Conservation (phyloP, 768 basidiomycete species). For the Hydnum rufescens region DNA sequence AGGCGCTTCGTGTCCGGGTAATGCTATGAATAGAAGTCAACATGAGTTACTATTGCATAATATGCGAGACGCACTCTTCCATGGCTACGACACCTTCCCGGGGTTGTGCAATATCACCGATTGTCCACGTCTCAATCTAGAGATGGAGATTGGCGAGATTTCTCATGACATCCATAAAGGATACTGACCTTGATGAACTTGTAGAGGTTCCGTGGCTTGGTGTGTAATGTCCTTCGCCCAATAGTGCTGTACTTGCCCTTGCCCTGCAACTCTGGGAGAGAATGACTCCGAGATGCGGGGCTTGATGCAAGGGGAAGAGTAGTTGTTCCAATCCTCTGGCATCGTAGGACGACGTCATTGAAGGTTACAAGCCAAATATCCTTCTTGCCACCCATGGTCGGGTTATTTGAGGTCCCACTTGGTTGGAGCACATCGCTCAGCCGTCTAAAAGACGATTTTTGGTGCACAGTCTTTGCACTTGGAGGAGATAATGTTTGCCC, state of each 20-base stretch:
- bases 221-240: conserved; percentile 52
- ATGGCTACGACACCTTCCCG: conserved; percentile 67
- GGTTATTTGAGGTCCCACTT: conserved; percentile 20
- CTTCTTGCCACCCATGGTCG: conserved; percentile 39
- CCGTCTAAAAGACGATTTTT: conserved; percentile 75
- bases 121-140: conserved; percentile 76
- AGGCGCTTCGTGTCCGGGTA: conserved; percentile 35
- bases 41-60: neutral
- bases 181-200: conserved; percentile 61
- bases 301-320: conserved; percentile 50
- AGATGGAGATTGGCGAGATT: neutral
- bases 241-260: conserved; percentile 63
- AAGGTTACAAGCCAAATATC: conserved; percentile 92
- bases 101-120: conserved; percentile 55
- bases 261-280: conserved; percentile 65
- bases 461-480: conserved; percentile 38
- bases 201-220: conserved; percentile 79
- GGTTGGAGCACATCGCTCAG: conserved; percentile 71
- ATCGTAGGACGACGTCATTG: conserved; percentile 86
- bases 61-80: conserved; percentile 52
- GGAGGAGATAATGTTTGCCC: conserved; percentile 17
- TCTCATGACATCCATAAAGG: conserved; percentile 1
- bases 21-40: conserved; percentile 17
- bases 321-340: conserved; percentile 79
- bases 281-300: conserved; percentile 40